phyloP scores from a whole-genome alignment of 129 eudicot genomes.

The Rutidosis leptorrhynchoides region DNA sequence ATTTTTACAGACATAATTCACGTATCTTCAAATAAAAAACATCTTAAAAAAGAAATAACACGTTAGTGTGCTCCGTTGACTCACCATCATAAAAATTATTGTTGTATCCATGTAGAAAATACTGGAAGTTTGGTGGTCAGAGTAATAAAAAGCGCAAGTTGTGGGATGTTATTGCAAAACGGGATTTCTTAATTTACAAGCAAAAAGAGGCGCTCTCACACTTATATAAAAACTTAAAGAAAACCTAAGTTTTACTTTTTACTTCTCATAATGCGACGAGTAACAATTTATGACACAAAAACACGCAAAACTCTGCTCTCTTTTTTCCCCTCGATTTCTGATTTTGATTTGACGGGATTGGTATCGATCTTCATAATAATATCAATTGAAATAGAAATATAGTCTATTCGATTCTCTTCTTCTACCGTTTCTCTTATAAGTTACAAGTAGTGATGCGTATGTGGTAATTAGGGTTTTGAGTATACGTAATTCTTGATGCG shows the following conservation, averaged over 20 bases:
- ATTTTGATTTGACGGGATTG: background rate
- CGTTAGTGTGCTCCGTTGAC: no score
- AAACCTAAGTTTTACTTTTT: no score
- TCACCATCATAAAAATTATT: background rate
- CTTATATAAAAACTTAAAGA: no score
- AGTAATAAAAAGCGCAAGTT: background rate
- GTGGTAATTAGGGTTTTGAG: slow-evolving; percentile 1
- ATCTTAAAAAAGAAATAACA: no score
- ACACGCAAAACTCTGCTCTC: background rate
- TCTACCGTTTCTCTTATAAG: background rate
- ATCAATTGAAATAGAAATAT: background rate
- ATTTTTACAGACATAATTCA: no score
- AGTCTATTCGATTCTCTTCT: background rate
- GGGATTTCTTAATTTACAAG: background rate
- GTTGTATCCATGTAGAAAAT: background rate
- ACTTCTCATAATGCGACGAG: no score
- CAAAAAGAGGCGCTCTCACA: background rate
- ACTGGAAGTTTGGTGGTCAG: background rate
- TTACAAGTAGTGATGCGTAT: background rate
- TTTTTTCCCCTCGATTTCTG: background rate
- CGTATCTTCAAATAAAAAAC: no score
- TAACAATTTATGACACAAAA: no score
- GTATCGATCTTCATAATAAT: background rate
- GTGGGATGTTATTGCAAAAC: background rate
- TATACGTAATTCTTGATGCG: background rate